A percentile compares a stretch with the other conserved stretches of the same genome.
These are phyloP conservation scores for Plasmopara halstedii DNA, from an alignment of 352 stramenopile species.

Conservation along the genomic window DNA sequence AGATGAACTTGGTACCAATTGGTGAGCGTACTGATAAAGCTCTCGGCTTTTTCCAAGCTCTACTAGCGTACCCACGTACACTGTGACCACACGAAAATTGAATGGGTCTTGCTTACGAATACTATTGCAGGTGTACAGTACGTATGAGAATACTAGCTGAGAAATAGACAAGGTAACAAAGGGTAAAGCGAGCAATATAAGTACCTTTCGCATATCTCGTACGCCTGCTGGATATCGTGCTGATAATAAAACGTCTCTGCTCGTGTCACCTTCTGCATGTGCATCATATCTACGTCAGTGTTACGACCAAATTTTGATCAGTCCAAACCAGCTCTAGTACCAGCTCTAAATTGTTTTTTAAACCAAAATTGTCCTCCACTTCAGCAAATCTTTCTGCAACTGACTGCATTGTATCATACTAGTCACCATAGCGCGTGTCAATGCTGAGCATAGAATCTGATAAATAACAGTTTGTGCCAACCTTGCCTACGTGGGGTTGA, in stretches of 20 bases:
- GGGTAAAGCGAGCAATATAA: too few relatives aligned
- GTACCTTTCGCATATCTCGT: conserved; percentile 74
- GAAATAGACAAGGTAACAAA: too few relatives aligned
- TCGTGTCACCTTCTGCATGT: conserved; percentile 55
- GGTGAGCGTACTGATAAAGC: conserved; percentile 94
- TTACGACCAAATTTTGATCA: too few relatives aligned
- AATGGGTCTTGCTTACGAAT: conserved; percentile 70
- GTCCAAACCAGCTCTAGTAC: conserved; percentile 15
- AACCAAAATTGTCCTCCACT: conserved; percentile 46
- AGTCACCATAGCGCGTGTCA: too few relatives aligned
- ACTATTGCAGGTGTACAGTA: conserved; percentile 23
- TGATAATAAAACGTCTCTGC: conserved; percentile 83
- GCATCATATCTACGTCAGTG: conserved; percentile 8
- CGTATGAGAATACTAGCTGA: too few relatives aligned
- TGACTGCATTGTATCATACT: conserved; percentile 52
- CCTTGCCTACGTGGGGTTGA: conserved; percentile 58
- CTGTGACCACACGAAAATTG: conserved; percentile 70
- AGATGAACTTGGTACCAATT: conserved; percentile 55
- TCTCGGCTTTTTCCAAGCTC: conserved; percentile 90
- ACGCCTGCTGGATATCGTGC: conserved; percentile 71
- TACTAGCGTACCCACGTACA: conserved; percentile 87
- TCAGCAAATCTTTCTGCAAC: conserved; percentile 57
- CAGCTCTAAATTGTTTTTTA: conserved; percentile 62
- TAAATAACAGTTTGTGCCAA: conserved; percentile 3
- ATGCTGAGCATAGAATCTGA: background rate